Conservation (phyloP, 2,329 filamentous ascomycete species). For the Knoxdaviesia proteae region DNA sequence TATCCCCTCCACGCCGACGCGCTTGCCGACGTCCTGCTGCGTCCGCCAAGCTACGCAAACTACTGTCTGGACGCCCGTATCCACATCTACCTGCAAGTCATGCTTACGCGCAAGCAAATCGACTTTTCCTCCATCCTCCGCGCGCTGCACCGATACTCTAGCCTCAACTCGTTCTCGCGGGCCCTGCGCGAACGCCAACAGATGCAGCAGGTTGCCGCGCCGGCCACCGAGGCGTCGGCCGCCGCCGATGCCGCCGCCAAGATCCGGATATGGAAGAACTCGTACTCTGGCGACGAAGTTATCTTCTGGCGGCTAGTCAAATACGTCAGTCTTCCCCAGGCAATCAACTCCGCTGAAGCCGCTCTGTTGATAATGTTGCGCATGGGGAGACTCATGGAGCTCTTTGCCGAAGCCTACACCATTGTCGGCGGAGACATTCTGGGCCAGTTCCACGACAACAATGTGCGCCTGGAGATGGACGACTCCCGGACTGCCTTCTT, state of each 20-base stretch:
- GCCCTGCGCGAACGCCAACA: conserved; percentile 1
- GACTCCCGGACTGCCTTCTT: conserved; percentile 41
- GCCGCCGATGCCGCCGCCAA: conserved; percentile 2
- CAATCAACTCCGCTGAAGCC: conserved; percentile 23
- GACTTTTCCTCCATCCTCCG: conserved; percentile 33
- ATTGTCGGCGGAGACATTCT: conserved; percentile 27
- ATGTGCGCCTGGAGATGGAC: conserved; percentile 34
- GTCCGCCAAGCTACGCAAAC: conserved; percentile 20
- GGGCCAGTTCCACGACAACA: conserved; percentile 20
- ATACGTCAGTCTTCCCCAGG: conserved; percentile 42
- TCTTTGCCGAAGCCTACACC: conserved; percentile 30
- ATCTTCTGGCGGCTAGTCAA: conserved; percentile 88
- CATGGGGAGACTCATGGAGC: conserved; percentile 35
- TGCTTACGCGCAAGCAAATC: conserved; percentile 28
- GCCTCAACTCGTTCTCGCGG: conserved; percentile 19
- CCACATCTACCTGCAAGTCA: conserved; percentile 34
- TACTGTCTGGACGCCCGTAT: conserved; percentile 37
- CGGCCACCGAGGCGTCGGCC: conserved; percentile 7
- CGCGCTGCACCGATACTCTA: conserved; percentile 35
- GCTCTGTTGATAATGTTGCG: conserved; percentile 27
- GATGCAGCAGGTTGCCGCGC: not conserved
- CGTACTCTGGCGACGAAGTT: conserved; percentile 57
- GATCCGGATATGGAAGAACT: conserved; percentile 26
- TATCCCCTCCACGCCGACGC: conserved; percentile 11
- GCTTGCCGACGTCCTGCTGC: conserved; percentile 37